These are phyloP conservation scores for Candida cerambycidarum DNA, from an alignment of 805 yeast genomes.

Conservation along the genomic window DNA sequence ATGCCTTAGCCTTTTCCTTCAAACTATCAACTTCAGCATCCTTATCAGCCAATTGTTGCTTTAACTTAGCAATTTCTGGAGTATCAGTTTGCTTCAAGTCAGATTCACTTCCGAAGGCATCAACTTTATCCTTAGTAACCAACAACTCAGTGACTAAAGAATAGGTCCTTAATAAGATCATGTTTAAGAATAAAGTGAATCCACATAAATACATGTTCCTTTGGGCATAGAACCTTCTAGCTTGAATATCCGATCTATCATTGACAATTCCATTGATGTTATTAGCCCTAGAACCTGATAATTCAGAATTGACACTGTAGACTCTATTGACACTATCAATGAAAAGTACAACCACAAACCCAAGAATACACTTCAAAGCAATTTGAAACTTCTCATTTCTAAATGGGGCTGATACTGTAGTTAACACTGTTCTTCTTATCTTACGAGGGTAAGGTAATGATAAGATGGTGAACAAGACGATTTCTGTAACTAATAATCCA, in stretches of 20 bases:
- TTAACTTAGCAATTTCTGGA: slow-evolving; percentile 47
- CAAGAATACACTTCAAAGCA: slow-evolving; percentile 76
- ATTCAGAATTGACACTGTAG: slow-evolving; percentile 63
- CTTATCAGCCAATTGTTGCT: slow-evolving; percentile 48
- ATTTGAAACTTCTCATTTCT: slow-evolving; percentile 69
- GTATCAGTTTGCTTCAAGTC: slow-evolving; percentile 22
- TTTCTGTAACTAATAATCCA: slow-evolving; percentile 72
- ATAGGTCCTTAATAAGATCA: slow-evolving; percentile 83
- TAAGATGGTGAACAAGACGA: slow-evolving; percentile 72
- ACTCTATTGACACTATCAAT: slow-evolving; percentile 88
- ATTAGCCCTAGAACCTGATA: slow-evolving; percentile 29
- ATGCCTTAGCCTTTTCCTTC: slow-evolving; percentile 69
- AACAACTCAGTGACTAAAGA: slow-evolving; percentile 73
- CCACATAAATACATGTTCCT: slow-evolving; percentile 96
- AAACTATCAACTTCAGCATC: slow-evolving; percentile 65
- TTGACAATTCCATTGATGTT: slow-evolving; percentile 28
- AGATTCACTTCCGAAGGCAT: slow-evolving; percentile 22
- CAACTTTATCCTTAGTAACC: slow-evolving; percentile 59
- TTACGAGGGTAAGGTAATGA: slow-evolving; percentile 84
- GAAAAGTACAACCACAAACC: slow-evolving; percentile 80
- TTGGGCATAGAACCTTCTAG: slow-evolving; percentile 92
- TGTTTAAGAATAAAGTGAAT: slow-evolving; percentile 84
- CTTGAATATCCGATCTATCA: slow-evolving; percentile 81
- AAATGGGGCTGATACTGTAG: slow-evolving; percentile 66
- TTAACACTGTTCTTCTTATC: slow-evolving; percentile 66